Evolutionary conservation across 1,284 basidiomycete genomes (phyloP), one percentile per base, ranked within the genome.

Genomic region (Stygiomarasmius scandens): DNA sequence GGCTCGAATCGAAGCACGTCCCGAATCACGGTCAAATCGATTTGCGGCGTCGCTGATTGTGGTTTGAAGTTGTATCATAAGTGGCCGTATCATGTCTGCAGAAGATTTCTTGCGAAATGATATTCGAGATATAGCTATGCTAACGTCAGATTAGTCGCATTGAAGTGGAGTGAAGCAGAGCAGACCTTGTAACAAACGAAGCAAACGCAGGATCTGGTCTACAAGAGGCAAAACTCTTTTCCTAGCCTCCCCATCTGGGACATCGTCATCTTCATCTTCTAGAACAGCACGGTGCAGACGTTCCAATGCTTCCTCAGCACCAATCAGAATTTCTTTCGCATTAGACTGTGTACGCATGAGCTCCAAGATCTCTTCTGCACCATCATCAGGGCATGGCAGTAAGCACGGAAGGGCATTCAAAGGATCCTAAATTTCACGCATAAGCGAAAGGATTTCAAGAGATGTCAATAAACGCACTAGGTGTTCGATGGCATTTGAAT

Each of bases 321-420:
- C 80, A 56, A 91, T 81, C 5, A 86, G 63, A 2, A 84, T 71
- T 66, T 91, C 89, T 63, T 86, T 89, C 0, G 85, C 74, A 54
- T 77, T 80, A 23, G 77, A 69, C 27, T 73, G 70, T 57, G 75
- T 68, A 1, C 74, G 75, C 20, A 86, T 71, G 22, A 81, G 54
- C 1, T 71, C 63, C 2, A 87, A 64, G 22, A 87, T 67, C 3
- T 77, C 73, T 34, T 68, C 69, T 0, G 79, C 77, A 23, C 72
- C 72, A 2, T 72, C 66, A 50, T 77, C 69, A 3, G 64, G 51
- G 52, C 64, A 76, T 14, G 73, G 68, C 3, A 86, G 52, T 0
- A 87, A 67, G 16, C 75, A 58, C 0, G 83, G 80, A 16, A 87
- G 58, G 2, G 77, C 63, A 48, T 76, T 71, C 57, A 87, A 66